Evolutionary conservation across 2,329 filamentous ascomycete species (phyloP).

Genomic region (Fusarium burgessii): DNA sequence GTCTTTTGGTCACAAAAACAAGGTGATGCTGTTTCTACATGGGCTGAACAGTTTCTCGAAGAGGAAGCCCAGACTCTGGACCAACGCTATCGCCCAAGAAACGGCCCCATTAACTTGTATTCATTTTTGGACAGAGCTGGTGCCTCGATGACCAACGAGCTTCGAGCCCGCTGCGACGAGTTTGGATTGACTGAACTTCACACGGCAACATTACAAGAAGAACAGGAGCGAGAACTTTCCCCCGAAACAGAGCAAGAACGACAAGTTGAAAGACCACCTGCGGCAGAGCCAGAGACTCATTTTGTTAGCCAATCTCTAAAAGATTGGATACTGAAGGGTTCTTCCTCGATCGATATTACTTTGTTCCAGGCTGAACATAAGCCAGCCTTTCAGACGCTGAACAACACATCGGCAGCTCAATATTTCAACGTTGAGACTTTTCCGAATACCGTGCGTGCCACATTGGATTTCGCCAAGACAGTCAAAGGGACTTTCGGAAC

Average conservation of each 20-base stretch:
- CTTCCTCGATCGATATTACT: neutral
- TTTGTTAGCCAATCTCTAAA: conserved; percentile 57
- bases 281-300: conserved; percentile 54
- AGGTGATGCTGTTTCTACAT: neutral
- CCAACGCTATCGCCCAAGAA: conserved; percentile 62
- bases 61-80: conserved; percentile 65
- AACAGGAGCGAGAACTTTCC: conserved; percentile 76
- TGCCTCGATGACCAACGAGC: neutral
- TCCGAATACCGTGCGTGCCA: conserved; percentile 26
- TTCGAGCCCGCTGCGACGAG: conserved; percentile 9
- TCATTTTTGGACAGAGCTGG: conserved; percentile 1
- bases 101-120: neutral
- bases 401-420: conserved; percentile 33
- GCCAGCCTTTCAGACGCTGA: conserved; percentile 37
- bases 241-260: conserved; percentile 73
- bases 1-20: conserved; percentile 50
- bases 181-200: conserved; percentile 32
- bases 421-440: conserved; percentile 29
- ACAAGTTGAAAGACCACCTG: conserved; percentile 62
- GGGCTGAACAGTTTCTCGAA: conserved; percentile 63
- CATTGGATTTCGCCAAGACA: conserved; percentile 33
- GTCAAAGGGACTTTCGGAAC: conserved; percentile 5
- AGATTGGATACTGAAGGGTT: conserved; percentile 4
- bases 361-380: conserved; percentile 17
- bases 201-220: conserved; percentile 63